Evolutionary conservation across 306 rosid species (phyloP).

Genomic region (Mimosa bimucronata): DNA sequence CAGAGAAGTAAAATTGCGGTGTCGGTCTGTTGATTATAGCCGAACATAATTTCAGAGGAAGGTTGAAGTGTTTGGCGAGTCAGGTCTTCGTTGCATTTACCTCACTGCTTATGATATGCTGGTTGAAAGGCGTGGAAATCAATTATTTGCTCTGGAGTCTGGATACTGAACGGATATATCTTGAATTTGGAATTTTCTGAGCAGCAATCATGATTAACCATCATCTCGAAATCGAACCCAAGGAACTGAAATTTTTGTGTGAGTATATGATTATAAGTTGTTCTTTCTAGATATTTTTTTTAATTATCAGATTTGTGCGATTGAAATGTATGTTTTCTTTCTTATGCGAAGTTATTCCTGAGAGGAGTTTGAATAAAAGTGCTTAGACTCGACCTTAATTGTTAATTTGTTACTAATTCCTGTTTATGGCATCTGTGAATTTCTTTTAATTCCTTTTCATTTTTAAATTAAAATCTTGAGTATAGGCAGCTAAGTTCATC

Average conservation of each 20-base stretch:
- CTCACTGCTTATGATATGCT: conserved; percentile 13
- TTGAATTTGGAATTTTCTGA: conserved; percentile 34
- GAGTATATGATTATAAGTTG: conserved; percentile 42
- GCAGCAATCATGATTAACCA: conserved; percentile 61
- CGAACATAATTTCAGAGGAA: background rate
- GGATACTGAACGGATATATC: conserved; percentile 18
- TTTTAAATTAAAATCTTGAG: background rate
- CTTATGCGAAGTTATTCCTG: background rate
- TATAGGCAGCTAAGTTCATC: conserved; percentile 5
- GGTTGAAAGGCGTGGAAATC: conserved; percentile 30
- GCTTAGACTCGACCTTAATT: background rate
- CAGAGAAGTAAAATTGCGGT: background rate
- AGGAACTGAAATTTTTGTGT: conserved; percentile 76
- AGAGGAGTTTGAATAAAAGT: background rate
- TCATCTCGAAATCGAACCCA: conserved; percentile 77
- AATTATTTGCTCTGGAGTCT: conserved; percentile 26
- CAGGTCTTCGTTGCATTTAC: background rate
- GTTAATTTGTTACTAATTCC: conserved; percentile 4
- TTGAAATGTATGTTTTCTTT: background rate
- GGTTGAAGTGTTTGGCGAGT: background rate
- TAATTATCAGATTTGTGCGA: background rate
- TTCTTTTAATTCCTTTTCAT: background rate
- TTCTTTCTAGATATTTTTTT: background rate
- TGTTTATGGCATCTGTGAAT: background rate
- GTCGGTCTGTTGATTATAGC: background rate